Conservation (phyloP, 148 eudicot genomes). For the Silene conica region DNA sequence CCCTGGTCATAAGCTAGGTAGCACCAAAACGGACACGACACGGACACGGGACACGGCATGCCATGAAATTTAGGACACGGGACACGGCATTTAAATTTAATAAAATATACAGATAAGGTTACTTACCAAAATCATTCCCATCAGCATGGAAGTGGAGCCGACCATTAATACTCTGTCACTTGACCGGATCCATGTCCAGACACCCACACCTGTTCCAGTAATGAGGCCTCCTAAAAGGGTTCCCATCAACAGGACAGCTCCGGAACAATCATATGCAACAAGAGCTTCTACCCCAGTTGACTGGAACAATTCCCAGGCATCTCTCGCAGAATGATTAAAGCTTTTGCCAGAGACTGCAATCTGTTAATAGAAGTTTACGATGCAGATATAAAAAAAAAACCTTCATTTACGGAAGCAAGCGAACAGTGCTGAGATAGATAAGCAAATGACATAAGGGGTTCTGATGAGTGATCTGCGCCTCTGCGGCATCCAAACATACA, state of each 20-base stretch:
- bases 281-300: constrained; percentile 97
- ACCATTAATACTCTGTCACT: constrained; percentile 78
- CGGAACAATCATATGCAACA: constrained; percentile 92
- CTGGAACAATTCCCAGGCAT: constrained; percentile 97
- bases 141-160: constrained; percentile 85
- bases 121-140: constrained; percentile 96
- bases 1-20: too few species aligned
- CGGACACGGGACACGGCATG: too few species aligned
- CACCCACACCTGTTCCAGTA: constrained; percentile 82
- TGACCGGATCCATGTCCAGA: constrained; percentile 65
- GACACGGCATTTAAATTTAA: too few species aligned
- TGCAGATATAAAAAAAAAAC: not conserved
- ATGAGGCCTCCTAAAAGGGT: constrained; percentile 82
- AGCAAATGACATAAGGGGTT: too few species aligned
- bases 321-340: constrained; percentile 93
- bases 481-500: too few species aligned
- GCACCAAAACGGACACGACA: too few species aligned
- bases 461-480: too few species aligned
- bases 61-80: too few species aligned
- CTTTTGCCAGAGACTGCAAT: constrained; percentile 92
- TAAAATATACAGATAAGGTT: not conserved
- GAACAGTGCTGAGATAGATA: not conserved
- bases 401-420: not conserved
- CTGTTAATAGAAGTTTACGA: constrained; percentile 25
- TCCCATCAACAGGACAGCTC: constrained; percentile 90